Evolutionary conservation across 805 yeast species (phyloP), one percentile per base, ranked within the genome.

Genomic region (Sungouiella thailandica): DNA sequence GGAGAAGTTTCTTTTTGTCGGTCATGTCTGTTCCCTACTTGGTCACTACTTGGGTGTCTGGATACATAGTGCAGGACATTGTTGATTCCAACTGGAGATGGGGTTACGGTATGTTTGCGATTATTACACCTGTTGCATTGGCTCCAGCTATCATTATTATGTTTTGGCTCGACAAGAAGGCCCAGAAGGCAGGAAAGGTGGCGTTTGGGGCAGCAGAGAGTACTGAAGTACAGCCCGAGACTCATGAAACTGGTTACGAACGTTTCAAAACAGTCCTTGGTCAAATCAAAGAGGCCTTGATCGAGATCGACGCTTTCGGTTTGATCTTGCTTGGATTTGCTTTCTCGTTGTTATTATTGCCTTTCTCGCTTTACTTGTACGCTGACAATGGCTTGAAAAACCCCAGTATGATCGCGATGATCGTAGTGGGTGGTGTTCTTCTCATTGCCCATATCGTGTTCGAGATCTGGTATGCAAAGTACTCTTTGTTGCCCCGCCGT

Each of bases 71-170:
- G 22, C 53, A 58, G 17, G 37, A 54, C 11, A 43, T 55, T 36
- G 20, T 35, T 10, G 39, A 35, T n/a, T 29, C 31, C 15, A 35
- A 34, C 41, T 74, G 80, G 80, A 61, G 76, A 51, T 67, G 73
- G 72, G 78, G 76, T 17, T 70, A 64, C 44, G 75, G 74, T 32
- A 60, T 70, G 53, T 72, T 72, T 56, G 62, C 70, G 14, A 59
- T 72, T 25, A 60, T 72, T 17, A 54, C 62, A 40, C 75, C 76
- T 3, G 60, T 59, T 15, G 62, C 60, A 13, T 32, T 57, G 12
- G 25, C 43, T 13, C 70, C 70, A 19, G 58, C 58, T 16, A 48
- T 62, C 13, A 25, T 36, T 5, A 38, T 60, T 24, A 54, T 66
- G 57, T 40, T 7, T 13, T 23, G n/a, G 13, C 7, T 23, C n/a